Conservation (phyloP, 2,329 filamentous ascomycete genomes). For the Verruconis gallopava region DNA sequence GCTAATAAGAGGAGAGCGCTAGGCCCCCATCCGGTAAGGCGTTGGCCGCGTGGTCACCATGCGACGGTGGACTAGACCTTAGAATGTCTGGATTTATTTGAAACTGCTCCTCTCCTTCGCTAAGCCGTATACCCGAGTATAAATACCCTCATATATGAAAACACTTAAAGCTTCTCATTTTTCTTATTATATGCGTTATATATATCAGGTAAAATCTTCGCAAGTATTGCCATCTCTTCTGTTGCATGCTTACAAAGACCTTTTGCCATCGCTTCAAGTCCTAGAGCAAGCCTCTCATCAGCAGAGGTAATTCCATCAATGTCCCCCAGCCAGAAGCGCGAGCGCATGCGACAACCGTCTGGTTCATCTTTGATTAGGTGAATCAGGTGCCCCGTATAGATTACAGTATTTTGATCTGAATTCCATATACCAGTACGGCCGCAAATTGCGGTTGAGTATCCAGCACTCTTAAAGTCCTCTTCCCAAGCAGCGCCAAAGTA, state of each 20-base stretch:
- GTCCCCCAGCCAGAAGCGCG: conserved; percentile 13
- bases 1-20: too few species aligned
- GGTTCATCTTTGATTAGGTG: conserved; percentile 13
- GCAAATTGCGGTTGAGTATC: conserved; percentile 9
- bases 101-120: too few species aligned
- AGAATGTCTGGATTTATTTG: too few species aligned
- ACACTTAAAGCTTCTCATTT: neutral
- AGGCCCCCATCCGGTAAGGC: too few species aligned
- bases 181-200: conserved; percentile 1
- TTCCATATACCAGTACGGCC: conserved; percentile 9
- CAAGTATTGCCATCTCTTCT: conserved; percentile 9
- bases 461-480: conserved; percentile 4
- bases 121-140: too few species aligned
- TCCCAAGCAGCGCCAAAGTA: conserved; percentile 10
- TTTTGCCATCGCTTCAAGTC: conserved; percentile 1
- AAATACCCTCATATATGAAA: too few species aligned
- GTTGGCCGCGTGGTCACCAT: too few species aligned
- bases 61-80: too few species aligned
- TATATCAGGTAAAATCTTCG: conserved; percentile 4
- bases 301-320: conserved; percentile 7
- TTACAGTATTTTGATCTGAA: conserved; percentile 5
- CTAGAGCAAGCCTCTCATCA: neutral
- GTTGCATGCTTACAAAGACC: conserved; percentile 9
- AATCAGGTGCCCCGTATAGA: conserved; percentile 11
- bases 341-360: conserved; percentile 11